phyloP scores from a whole-genome alignment of 345 rosid genomes.

The Eucalyptus microcorys region DNA sequence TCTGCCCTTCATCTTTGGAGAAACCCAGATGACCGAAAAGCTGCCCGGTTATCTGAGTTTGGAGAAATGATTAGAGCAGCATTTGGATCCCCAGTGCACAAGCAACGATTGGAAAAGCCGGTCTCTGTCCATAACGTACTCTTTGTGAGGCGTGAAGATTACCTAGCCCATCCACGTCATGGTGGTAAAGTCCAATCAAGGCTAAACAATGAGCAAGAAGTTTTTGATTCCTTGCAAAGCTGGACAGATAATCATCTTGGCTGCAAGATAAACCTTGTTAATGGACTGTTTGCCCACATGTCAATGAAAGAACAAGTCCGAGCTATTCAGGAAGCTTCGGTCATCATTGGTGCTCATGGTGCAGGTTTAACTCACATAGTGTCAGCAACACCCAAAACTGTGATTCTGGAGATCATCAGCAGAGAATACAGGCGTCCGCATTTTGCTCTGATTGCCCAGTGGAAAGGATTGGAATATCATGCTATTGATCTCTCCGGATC shows the following conservation, averaged over 20 bases:
- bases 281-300: slow-evolving; percentile 91
- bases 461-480: slow-evolving; percentile 94
- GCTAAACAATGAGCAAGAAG: slow-evolving; percentile 74
- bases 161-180: slow-evolving; percentile 90
- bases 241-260: slow-evolving; percentile 46
- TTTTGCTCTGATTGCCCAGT: slow-evolving; percentile 62
- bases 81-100: slow-evolving; percentile 54
- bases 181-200: slow-evolving; percentile 75
- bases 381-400: slow-evolving; percentile 73
- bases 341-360: slow-evolving; percentile 93
- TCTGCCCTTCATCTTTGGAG: slow-evolving; percentile 56
- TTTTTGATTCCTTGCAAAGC: slow-evolving; percentile 45
- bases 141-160: slow-evolving; percentile 87
- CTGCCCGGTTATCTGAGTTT: slow-evolving; percentile 77
- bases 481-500: slow-evolving; percentile 63
- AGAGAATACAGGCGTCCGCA: slow-evolving; percentile 61
- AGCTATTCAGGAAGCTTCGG: slow-evolving; percentile 88
- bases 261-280: slow-evolving; percentile 68
- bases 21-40: slow-evolving; percentile 45
- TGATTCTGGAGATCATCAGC: slow-evolving; percentile 73
- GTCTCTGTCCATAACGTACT: slow-evolving; percentile 45
- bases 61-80: slow-evolving; percentile 91
- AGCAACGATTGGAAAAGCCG: slow-evolving; percentile 38
- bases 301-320: slow-evolving; percentile 75
- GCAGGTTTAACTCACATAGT: slow-evolving; percentile 93